Conservation (phyloP, 768 basidiomycete species). For the Macrocybe gigantea region DNA sequence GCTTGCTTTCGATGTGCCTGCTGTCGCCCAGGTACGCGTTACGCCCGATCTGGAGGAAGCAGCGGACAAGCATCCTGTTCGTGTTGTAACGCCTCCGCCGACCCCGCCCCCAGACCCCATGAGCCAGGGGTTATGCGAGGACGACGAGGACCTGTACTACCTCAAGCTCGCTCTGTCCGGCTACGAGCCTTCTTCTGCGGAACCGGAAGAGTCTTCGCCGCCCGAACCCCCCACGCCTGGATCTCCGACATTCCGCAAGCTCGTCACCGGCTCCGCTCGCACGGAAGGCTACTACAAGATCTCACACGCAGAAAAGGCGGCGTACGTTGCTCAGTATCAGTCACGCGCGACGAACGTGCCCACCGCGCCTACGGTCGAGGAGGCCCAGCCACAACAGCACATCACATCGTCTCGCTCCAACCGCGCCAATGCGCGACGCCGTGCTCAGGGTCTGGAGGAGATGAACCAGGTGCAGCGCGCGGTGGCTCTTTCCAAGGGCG, state of each 20-base stretch:
- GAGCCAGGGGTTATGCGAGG: constrained; percentile 57
- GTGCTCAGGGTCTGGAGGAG: constrained; percentile 91
- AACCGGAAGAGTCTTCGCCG: constrained; percentile 15
- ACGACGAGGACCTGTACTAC: constrained; percentile 89
- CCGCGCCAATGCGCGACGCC: constrained; percentile 85
- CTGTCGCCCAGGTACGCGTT: constrained; percentile 45
- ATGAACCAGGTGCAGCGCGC: constrained; percentile 87
- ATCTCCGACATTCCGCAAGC: constrained; percentile 59
- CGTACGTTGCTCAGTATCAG: constrained; percentile 88
- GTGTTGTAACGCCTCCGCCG: constrained; percentile 29
- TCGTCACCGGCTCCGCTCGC: constrained; percentile 81
- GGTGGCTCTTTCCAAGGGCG: constrained; percentile 69
- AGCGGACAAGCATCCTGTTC: constrained; percentile 24
- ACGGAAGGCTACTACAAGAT: constrained; percentile 97
- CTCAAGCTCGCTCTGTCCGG: constrained; percentile 55
- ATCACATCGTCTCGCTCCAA: constrained; percentile 81
- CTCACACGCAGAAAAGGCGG: constrained; percentile 84
- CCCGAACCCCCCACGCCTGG: constrained; percentile 27
- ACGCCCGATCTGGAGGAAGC: constrained; percentile 30
- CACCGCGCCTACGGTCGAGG: constrained; percentile 36
- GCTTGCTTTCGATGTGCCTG: constrained; percentile 42
- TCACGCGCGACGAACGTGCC: constrained; percentile 42
- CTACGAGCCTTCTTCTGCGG: constrained; percentile 17
- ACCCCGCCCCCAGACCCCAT: constrained; percentile 51
- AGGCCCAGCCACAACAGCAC: constrained; percentile 41